A percentile compares a stretch with the other conserved stretches of the same genome.
These are phyloP conservation scores for Mangifera indica DNA, from an alignment of 345 rosid species.

Conservation along the genomic window DNA sequence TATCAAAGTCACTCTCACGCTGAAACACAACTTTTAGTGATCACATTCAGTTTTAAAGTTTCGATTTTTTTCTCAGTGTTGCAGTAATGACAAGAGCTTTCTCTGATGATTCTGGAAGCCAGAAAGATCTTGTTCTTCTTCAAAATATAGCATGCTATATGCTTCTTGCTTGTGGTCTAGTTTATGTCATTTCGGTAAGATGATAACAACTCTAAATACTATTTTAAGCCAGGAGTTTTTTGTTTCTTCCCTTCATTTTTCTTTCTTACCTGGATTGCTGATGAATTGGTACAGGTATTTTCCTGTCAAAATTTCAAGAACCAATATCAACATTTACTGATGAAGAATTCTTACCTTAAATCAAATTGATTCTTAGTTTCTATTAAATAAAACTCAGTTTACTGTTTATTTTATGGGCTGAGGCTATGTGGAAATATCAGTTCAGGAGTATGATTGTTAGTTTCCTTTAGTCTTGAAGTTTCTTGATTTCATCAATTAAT, in stretches of 20 bases:
- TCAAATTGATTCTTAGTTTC: background rate
- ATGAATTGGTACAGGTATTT: background rate
- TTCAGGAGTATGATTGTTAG: background rate
- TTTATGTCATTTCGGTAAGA: constrained; percentile 72
- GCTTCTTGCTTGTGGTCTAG: constrained; percentile 84
- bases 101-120: constrained; percentile 53
- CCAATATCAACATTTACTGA: background rate
- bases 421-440: background rate
- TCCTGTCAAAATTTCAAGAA: constrained; percentile 5
- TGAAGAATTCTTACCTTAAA: background rate
- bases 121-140: constrained; percentile 58
- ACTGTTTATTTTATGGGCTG: background rate
- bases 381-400: background rate
- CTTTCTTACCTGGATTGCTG: background rate
- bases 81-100: constrained; percentile 98
- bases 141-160: constrained; percentile 81
- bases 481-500: background rate
- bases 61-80: constrained; percentile 46
- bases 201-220: constrained; percentile 1
- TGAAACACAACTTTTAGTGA: background rate
- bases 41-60: background rate
- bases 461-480: too few relatives aligned
- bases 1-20: background rate
- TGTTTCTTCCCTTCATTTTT: background rate
- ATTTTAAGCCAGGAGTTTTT: background rate